Evolutionary conservation across 345 rosid species (phyloP).

Genomic region (Lepidium didymum): DNA sequence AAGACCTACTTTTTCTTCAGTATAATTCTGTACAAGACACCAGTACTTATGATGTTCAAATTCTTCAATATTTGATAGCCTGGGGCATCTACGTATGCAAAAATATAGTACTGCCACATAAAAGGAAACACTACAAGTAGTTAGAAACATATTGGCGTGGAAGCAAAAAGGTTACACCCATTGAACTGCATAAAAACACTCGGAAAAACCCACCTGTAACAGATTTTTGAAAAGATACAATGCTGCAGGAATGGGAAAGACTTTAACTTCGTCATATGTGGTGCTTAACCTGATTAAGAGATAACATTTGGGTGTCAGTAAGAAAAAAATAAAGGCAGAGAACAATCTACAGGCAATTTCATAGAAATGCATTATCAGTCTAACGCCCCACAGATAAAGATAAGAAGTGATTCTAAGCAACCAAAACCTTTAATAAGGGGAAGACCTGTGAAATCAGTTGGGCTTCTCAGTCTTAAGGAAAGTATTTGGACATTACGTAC

Average conservation of each 20-base stretch:
- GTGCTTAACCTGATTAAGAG: conserved; percentile 70
- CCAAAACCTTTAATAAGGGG: neutral
- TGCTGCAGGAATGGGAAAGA: conserved; percentile 87
- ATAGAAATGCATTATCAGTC: neutral
- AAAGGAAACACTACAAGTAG: conserved; percentile 6
- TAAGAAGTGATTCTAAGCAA: neutral
- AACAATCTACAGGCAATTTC: neutral
- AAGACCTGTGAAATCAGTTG: neutral
- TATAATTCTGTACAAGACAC: conserved; percentile 82
- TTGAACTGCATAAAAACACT: neutral
- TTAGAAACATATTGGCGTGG: conserved; percentile 5
- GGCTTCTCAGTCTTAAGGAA: neutral
- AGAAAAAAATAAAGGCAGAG: neutral
- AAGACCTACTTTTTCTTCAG: conserved; percentile 75
- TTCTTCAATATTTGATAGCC: conserved; percentile 98
- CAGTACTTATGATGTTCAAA: conserved; percentile 90
- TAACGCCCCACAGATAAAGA: neutral
- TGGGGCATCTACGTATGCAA: conserved; percentile 95
- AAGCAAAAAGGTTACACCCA: neutral
- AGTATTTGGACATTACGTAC: neutral
- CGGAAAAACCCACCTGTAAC: conserved; percentile 54
- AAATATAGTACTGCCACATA: conserved; percentile 82
- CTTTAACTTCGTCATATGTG: conserved; percentile 76
- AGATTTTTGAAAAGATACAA: conserved; percentile 95
- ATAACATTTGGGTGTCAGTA: conserved; percentile 6